Base-by-base conservation (phyloP, 2,329 filamentous ascomycete genomes). In the Daldinia sp. region DNA sequence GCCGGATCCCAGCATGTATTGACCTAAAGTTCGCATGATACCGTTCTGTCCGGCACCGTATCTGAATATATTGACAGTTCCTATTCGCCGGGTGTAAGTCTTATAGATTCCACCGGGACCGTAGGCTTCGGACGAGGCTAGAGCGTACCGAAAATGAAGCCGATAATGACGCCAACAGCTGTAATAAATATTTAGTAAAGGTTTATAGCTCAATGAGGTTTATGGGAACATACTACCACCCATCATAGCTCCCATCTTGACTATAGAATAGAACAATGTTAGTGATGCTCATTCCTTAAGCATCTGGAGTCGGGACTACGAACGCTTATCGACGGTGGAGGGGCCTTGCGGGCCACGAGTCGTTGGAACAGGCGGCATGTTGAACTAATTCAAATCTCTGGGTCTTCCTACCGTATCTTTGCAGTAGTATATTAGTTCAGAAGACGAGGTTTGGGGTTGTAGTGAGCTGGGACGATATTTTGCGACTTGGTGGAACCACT, bases 171-270 rank as follows among this genome's bases (percentile, higher is more conserved):
- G 70, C 96, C 96, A 70, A 99, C 96, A 81, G 94, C 96, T 98
- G 76, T 13, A 67, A 23, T 37, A 58, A 68, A 13, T 54, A 63
- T 51, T 51, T 30, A 75, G 66, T 58, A 48, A 67, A 41, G 15
- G 12, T 9, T 42, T 15, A n/a, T 15, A 60, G 42, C 51, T n/a
- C 18, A 44, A 23, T 23, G 33, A 13, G 13, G 7, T 28, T 55
- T 5, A 2, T 1, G 6, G 37, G 30, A 59, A 88, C 94, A 77
- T 92, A 98, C 95, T 97, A 80, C 94, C 93, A 75, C 96, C 96
- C 94, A 98, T 98, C 91, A 99, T 91, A 71, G 92, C 94, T 75
- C 96, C 96, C 94, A 98, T 98, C 86, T 97, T 98, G 81, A 94
- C 94, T 97, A 79, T 65, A 39, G 4, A 30, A 15, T 75, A 57